phyloP scores from a whole-genome alignment of 2,329 filamentous ascomycete species.

The Stachybotrys elegans region DNA sequence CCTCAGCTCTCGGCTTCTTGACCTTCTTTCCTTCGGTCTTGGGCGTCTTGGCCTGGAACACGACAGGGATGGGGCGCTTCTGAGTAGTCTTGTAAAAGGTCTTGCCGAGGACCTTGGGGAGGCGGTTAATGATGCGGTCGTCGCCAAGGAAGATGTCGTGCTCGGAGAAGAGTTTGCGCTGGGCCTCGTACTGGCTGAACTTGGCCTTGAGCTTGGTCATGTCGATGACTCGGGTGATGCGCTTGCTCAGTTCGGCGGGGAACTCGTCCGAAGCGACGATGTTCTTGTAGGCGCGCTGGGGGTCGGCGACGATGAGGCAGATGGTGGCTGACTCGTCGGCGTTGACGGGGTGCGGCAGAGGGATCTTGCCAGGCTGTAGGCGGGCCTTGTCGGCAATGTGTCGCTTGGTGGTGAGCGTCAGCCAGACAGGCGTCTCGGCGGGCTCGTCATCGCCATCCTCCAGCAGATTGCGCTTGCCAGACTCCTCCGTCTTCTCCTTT shows the following conservation, averaged over 20 bases:
- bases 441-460: conserved; percentile 34
- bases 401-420: conserved; percentile 60
- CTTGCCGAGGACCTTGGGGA: conserved; percentile 81
- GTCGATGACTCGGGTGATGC: conserved; percentile 74
- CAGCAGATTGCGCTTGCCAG: conserved; percentile 53
- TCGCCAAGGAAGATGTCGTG: conserved; percentile 95
- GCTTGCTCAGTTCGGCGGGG: conserved; percentile 59
- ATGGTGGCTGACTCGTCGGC: conserved; percentile 60
- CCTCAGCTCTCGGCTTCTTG: conserved; percentile 44
- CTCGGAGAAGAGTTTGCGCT: conserved; percentile 75
- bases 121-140: conserved; percentile 69
- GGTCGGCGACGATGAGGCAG: conserved; percentile 79
- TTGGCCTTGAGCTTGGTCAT: conserved; percentile 74
- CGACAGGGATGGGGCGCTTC: conserved; percentile 84
- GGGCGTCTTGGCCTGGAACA: conserved; percentile 57
- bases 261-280: conserved; percentile 70
- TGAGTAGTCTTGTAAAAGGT: conserved; percentile 79
- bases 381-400: conserved; percentile 67
- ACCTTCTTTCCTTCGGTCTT: conserved; percentile 50
- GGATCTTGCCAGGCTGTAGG: conserved; percentile 79
- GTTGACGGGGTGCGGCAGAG: conserved; percentile 72
- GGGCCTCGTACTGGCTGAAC: conserved; percentile 83
- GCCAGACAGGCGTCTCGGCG: conserved; percentile 52
- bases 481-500: conserved; percentile 37
- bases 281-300: conserved; percentile 86